A percentile compares a stretch with the other conserved stretches of the same genome.
These are phyloP conservation scores for Cicer bijugum DNA, from an alignment of 306 rosid genomes.

Conservation along the genomic window DNA sequence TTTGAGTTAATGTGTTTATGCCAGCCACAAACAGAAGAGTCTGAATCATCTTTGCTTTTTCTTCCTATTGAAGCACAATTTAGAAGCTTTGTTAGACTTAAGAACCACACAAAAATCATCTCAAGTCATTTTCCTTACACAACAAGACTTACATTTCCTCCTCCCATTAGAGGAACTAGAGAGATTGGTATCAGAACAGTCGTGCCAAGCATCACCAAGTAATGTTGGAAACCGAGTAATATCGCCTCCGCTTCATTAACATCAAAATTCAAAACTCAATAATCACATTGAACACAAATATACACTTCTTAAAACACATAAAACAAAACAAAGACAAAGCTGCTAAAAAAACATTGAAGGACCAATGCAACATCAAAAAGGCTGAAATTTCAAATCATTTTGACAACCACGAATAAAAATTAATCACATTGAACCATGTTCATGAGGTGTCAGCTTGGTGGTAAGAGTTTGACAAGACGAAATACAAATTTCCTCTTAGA, in stretches of 20 bases:
- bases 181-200: constrained; percentile 83
- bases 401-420: background rate
- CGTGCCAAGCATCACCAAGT: constrained; percentile 96
- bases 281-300: constrained; percentile 40
- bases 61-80: constrained; percentile 62
- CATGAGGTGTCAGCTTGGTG: too few relatives aligned
- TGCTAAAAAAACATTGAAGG: background rate
- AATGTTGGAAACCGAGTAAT: constrained; percentile 95
- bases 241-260: constrained; percentile 85
- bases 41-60: constrained; percentile 92
- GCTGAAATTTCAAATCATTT: background rate
- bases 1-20: constrained; percentile 74
- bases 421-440: too few relatives aligned
- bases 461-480: too few relatives aligned
- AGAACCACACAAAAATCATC: constrained; percentile 20
- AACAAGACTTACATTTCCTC: constrained; percentile 80
- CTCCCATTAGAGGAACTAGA: constrained; percentile 94
- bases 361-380: background rate
- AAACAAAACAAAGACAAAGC: background rate
- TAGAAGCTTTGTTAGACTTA: constrained; percentile 33
- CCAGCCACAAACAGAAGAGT: constrained; percentile 89
- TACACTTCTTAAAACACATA: background rate
- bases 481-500: too few relatives aligned
- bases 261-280: constrained; percentile 32
- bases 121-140: constrained; percentile 22